These are phyloP conservation scores for Termitomyces sp. DNA, from an alignment of 768 basidiomycete species.

Conservation along the genomic window DNA sequence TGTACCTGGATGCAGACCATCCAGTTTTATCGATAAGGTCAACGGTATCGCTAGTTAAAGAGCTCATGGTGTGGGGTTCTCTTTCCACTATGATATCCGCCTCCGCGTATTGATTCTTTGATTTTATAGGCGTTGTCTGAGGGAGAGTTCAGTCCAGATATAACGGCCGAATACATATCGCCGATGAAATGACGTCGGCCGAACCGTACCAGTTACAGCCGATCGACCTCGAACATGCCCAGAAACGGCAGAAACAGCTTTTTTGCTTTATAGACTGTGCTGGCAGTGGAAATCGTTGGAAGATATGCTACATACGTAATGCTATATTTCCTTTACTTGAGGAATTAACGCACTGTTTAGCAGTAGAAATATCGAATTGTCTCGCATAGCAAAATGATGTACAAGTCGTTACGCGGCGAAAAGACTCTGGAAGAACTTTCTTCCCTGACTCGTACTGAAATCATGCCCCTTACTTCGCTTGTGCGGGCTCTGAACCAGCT, in stretches of 20 bases:
- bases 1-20: slow-evolving; percentile 64
- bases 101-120: neutral
- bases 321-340: too few species aligned
- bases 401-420: neutral
- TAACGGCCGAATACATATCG: neutral
- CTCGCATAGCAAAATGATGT: neutral
- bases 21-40: slow-evolving; percentile 28
- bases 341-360: neutral
- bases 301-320: too few species aligned
- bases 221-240: too few species aligned
- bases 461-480: too few species aligned
- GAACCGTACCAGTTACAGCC: too few species aligned
- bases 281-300: too few species aligned
- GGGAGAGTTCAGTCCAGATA: too few species aligned
- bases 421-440: too few species aligned
- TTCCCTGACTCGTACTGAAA: too few species aligned
- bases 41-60: neutral
- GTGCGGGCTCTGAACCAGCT: neutral
- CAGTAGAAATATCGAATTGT: neutral
- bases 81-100: neutral
- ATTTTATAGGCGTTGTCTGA: neutral
- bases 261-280: too few species aligned
- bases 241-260: too few species aligned
- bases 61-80: neutral
- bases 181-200: neutral